Evolutionary conservation across 129 eudicot genomes (phyloP), one percentile per base, ranked within the genome.

Genomic region (Ambrosia artemisiifolia): DNA sequence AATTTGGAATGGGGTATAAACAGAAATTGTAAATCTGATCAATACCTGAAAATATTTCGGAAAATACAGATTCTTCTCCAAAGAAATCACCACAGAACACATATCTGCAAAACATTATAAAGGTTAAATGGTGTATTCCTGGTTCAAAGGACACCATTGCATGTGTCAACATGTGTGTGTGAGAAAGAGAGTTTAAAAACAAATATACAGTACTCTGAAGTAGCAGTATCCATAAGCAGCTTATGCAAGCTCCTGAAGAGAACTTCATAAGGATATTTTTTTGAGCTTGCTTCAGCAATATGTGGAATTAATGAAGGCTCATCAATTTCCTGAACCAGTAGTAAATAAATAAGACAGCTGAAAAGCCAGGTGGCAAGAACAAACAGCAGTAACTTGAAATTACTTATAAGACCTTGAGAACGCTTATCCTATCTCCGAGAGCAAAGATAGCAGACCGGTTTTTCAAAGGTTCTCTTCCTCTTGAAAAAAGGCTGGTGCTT

Each of bases 241-340:
- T 94, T 94, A 86, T 94, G 98, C 85, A 94, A 84, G 83, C 98
- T 94, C 86, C 98, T 85, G 79, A 94, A 94, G 72, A 94, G 98
- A 73, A 94, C 97, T 90, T 94, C 98, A 86, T 94, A 94, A 54
- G 98, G 98, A 83, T 90, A 94, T 83, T 94, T 94, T 75, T 79
- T 85, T 65, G 97, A 84, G 81, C 90, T 94, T 65, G 98, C 98
- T 88, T 94, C 98, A 69, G 98, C 98, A 60, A 94, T 94, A 84
- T 94, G 98, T 51, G 98, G 98, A 78, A 94, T 94, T 73, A 94
- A 81, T 12, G 97, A 91, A 79, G 97, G 90, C 86, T 94, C 97
- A 1, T 94, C 98, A 66, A 90, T 94, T 84, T 90, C 97, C 98
- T 94, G 86, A 56, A 67, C 14, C 51, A 56, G 24, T 24, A 85